Evolutionary conservation across 441 rosid species (phyloP).

Genomic region (Codiaeum variegatum): DNA sequence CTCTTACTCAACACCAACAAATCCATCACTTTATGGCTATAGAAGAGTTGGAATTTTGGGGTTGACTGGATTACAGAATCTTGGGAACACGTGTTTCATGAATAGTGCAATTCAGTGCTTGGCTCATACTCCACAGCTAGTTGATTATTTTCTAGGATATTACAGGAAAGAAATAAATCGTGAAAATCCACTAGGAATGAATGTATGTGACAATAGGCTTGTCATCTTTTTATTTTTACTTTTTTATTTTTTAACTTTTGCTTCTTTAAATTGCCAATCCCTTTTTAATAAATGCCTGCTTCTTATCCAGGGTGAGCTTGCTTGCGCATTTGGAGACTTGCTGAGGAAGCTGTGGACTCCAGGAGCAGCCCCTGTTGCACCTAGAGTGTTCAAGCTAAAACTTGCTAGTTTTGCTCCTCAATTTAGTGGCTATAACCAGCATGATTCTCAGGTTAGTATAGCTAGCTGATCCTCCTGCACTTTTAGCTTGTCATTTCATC

Average conservation of each 20-base stretch:
- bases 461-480: constrained; percentile 9
- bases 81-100: constrained; percentile 81
- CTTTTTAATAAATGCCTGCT: constrained; percentile 12
- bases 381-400: constrained; percentile 54
- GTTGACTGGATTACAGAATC: constrained; percentile 60
- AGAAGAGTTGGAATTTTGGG: constrained; percentile 45
- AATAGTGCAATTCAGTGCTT: constrained; percentile 69
- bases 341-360: constrained; percentile 67
- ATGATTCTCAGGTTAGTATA: constrained; percentile 63
- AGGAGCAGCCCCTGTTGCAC: constrained; percentile 46
- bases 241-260: constrained; percentile 4
- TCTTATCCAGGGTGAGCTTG: constrained; percentile 60
- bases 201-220: constrained; percentile 28
- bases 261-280: constrained; percentile 5
- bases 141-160: constrained; percentile 61
- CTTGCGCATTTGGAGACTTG: constrained; percentile 62
- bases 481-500: constrained; percentile 15
- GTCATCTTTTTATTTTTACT: background rate
- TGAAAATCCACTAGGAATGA: constrained; percentile 59
- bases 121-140: constrained; percentile 58
- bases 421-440: constrained; percentile 71
- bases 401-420: constrained; percentile 62
- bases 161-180: constrained; percentile 51
- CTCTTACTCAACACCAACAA: constrained; percentile 21
- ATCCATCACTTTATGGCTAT: constrained; percentile 20